These are phyloP conservation scores for Pyrus pyrifolia DNA, from an alignment of 306 rosid genomes.

Conservation along the genomic window DNA sequence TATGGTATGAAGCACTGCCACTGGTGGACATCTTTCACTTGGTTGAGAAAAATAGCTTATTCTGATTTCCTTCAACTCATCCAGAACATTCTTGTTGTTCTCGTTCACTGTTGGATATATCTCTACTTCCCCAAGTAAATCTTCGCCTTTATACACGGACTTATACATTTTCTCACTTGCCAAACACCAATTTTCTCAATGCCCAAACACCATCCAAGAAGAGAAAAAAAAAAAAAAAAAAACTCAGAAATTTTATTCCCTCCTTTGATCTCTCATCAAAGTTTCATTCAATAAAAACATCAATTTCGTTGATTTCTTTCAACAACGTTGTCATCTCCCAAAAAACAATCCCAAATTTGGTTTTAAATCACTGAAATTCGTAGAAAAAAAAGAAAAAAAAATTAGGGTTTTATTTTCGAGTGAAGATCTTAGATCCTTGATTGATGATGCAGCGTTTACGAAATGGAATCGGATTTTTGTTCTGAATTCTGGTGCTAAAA, in stretches of 20 bases:
- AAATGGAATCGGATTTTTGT: conserved; percentile 3
- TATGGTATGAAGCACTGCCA: conserved; percentile 93
- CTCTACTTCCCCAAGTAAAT: conserved; percentile 90
- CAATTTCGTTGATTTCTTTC: conserved; percentile 28
- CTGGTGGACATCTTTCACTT: conserved; percentile 99
- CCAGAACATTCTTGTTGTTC: conserved; percentile 27
- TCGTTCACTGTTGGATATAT: conserved; percentile 64
- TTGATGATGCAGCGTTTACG: conserved; percentile 27
- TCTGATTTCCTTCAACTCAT: conserved; percentile 85
- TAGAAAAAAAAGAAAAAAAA: neutral
- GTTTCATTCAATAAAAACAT: conserved; percentile 22
- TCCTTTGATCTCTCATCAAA: conserved; percentile 32
- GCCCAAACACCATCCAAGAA: conserved; percentile 15
- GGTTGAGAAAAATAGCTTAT: conserved; percentile 79
- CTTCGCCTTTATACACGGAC: conserved; percentile 72
- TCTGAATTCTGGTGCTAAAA: conserved; percentile 16
- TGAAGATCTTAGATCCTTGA: conserved; percentile 60
- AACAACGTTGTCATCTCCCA: conserved; percentile 38
- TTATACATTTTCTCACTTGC: conserved; percentile 54
- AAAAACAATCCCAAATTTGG: conserved; percentile 61
- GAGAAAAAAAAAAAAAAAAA: neutral
- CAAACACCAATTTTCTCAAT: conserved; percentile 33
- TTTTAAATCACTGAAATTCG: conserved; percentile 31
- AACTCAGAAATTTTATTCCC: neutral
- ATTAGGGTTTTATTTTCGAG: conserved; percentile 32